These are phyloP conservation scores for Rosa multiflora DNA, from an alignment of 306 rosid species.

Conservation along the genomic window DNA sequence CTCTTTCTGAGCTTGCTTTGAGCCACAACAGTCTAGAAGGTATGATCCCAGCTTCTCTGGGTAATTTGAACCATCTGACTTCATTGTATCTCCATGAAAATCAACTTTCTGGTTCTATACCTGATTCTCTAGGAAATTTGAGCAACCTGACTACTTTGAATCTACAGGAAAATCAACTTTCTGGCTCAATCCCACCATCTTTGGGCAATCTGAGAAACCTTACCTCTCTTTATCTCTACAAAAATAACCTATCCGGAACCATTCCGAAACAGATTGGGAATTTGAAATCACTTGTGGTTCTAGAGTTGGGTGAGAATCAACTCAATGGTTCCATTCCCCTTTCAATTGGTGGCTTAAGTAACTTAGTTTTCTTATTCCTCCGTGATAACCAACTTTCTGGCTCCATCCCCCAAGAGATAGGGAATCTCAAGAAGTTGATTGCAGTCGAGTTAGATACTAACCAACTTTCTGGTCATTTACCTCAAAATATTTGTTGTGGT, in stretches of 20 bases:
- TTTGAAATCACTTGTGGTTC: not conserved
- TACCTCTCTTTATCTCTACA: too few relatives aligned
- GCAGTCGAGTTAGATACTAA: slow-evolving; percentile 22
- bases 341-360: slow-evolving; percentile 14
- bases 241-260: too few relatives aligned
- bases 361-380: slow-evolving; percentile 15
- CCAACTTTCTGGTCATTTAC: slow-evolving; percentile 34
- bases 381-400: slow-evolving; percentile 33
- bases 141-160: too few relatives aligned
- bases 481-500: slow-evolving; percentile 16
- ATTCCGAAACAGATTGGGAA: not conserved
- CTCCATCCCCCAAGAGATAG: slow-evolving; percentile 19
- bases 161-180: not conserved
- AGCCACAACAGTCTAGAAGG: too few relatives aligned
- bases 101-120: not conserved
- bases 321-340: not conserved
- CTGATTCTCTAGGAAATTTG: too few relatives aligned
- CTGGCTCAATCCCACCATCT: too few relatives aligned
- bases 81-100: too few relatives aligned
- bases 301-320: not conserved
- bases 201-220: too few relatives aligned
- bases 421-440: slow-evolving; percentile 11
- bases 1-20: too few relatives aligned
- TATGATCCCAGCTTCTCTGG: too few relatives aligned
- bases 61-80: too few relatives aligned